Conservation (phyloP, 345 rosid genomes). For the Erucastrum elatum region DNA sequence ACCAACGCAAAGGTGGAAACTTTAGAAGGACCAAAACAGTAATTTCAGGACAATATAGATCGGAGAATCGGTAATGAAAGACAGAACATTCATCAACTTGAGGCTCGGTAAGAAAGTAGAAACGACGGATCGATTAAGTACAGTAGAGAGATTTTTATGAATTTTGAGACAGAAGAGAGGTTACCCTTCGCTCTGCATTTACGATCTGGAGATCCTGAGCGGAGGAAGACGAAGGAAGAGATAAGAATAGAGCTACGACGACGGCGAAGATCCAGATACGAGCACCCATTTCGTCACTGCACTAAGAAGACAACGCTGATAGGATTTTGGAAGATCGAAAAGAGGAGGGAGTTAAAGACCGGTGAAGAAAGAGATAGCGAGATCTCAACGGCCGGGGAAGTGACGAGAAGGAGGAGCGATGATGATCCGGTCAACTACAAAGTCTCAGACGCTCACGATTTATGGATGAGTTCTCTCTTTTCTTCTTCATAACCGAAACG, state of each 20-base stretch:
- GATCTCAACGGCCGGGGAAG: constrained; percentile 23
- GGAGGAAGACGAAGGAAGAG: constrained; percentile 41
- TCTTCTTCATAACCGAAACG: constrained; percentile 14
- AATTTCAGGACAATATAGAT: not conserved
- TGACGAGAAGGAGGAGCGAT: not conserved
- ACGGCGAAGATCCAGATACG: constrained; percentile 44
- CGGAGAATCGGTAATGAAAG: not conserved
- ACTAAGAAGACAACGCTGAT: constrained; percentile 6
- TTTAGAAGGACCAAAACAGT: not conserved
- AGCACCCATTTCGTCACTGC: constrained; percentile 51
- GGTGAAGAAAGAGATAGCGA: not conserved
- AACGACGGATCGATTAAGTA: constrained; percentile 4
- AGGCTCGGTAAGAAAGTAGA: not conserved
- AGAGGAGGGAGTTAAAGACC: not conserved
- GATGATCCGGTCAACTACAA: constrained; percentile 42
- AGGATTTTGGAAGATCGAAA: not conserved
- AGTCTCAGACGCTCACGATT: constrained; percentile 31
- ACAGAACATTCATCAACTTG: not conserved
- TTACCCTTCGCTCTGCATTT: constrained; percentile 88
- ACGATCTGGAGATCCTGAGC: constrained; percentile 64
- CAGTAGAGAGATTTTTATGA: not conserved
- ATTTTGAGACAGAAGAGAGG: constrained; percentile 13
- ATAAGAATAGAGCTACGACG: constrained; percentile 39
- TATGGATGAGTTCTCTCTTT: constrained; percentile 14
- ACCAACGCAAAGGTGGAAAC: not conserved